phyloP scores from a whole-genome alignment of 768 basidiomycete genomes.

The Sporobolomyces pararoseus region DNA sequence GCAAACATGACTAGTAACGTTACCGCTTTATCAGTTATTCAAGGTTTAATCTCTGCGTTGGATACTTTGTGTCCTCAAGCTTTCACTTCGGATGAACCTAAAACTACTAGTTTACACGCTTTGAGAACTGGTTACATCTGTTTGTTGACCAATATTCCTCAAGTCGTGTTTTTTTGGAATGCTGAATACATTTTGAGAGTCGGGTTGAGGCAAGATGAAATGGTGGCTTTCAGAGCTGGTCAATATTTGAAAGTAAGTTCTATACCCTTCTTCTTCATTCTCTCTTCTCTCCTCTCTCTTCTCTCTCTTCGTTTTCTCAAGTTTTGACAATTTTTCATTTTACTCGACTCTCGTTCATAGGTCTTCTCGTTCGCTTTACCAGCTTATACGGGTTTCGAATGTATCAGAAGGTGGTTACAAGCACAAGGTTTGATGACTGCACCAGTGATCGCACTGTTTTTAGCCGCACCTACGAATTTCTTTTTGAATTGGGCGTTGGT shows the following conservation, averaged over 20 bases:
- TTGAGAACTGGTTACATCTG: conserved; percentile 39
- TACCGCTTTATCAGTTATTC: conserved; percentile 42
- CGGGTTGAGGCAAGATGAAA: conserved; percentile 49
- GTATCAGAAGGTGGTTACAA: conserved; percentile 44
- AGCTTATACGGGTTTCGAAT: conserved; percentile 45
- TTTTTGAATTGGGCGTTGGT: conserved; percentile 78
- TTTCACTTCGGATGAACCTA: conserved; percentile 82
- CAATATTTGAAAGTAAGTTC: conserved; percentile 39
- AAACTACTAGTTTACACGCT: conserved; percentile 52
- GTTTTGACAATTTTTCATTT: no score
- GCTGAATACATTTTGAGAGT: conserved; percentile 69
- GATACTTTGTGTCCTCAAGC: conserved; percentile 92
- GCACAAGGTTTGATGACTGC: conserved; percentile 66
- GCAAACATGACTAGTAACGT: conserved; percentile 68
- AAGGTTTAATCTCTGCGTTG: conserved; percentile 51
- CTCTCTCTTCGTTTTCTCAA: background rate
- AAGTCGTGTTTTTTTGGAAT: conserved; percentile 72
- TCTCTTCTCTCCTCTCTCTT: background rate
- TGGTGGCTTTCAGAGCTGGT: conserved; percentile 38
- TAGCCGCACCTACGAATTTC: conserved; percentile 81
- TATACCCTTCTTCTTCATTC: background rate
- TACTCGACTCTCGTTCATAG: no score
- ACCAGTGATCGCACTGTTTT: conserved; percentile 74
- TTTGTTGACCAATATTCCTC: conserved; percentile 50
- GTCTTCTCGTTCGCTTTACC: conserved; percentile 42